Percentiles rank a stretch among this genome's conserved stretches.
Evolutionary conservation across 352 stramenopile genomes (phyloP).

Genomic region (Phytophthora capsici): DNA sequence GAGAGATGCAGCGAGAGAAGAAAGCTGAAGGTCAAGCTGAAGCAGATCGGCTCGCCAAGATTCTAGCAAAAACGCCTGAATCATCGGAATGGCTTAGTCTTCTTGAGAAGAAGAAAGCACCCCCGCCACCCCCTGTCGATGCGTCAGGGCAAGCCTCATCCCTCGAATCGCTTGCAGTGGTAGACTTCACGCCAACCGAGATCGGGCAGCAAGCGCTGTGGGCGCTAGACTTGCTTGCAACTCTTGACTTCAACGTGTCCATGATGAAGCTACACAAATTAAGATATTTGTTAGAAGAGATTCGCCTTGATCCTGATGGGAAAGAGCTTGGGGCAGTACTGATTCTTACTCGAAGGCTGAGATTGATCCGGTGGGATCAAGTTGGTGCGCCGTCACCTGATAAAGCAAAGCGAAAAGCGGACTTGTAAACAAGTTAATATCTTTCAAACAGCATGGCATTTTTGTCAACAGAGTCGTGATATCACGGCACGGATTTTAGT

Average conservation of each 20-base stretch:
- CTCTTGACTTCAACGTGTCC: conserved; percentile 70
- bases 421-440: conserved; percentile 27
- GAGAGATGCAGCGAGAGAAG: conserved; percentile 63
- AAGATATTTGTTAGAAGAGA: conserved; percentile 80
- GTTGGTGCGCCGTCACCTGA: conserved; percentile 40
- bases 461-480: conserved; percentile 15
- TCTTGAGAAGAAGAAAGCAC: conserved; percentile 39
- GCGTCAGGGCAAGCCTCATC: conserved; percentile 37
- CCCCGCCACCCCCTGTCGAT: conserved; percentile 34
- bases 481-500: conserved; percentile 8
- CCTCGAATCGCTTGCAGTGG: conserved; percentile 51
- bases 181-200: conserved; percentile 72
- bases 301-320: conserved; percentile 64
- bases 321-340: conserved; percentile 59
- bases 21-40: conserved; percentile 47
- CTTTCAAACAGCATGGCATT: conserved; percentile 29
- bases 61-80: conserved; percentile 29
- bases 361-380: conserved; percentile 72
- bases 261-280: conserved; percentile 77
- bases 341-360: conserved; percentile 67
- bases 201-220: conserved; percentile 75
- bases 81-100: conserved; percentile 45
- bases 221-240: conserved; percentile 72
- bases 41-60: conserved; percentile 30
- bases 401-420: conserved; percentile 26